Base-by-base conservation (phyloP, 805 yeast species). In the Crinitomyces ghanaensis region DNA sequence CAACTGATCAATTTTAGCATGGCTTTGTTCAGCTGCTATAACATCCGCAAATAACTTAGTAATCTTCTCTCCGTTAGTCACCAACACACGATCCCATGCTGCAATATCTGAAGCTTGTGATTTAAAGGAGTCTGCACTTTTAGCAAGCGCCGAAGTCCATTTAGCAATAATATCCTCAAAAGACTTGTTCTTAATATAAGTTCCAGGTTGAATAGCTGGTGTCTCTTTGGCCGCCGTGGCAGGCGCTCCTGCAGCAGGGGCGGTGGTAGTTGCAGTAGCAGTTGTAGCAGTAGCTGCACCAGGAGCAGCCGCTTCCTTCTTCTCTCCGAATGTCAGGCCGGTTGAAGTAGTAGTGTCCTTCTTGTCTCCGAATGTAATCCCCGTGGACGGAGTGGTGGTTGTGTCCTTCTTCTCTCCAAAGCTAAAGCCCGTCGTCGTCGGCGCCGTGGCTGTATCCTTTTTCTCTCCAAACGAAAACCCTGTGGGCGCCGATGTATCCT, bases 111-210 rank as follows among this genome's bases (percentile, higher is more conserved):
- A 62, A 6, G 95, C 75, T 52, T 83, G 88, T 8, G 65, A 57
- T 38, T 77, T 77, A 58, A 86, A 91, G 23, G 81, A 76, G 17
- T 68, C 66, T 2, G 88, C 71, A 1, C 91, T 74, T 9, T 71
- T 66, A 2, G 88, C 65, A 38, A 91, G 59, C 44, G 91, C 93
- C 36, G 74, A 73, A 0, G 96, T 80, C 98, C 98, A 91, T 56
- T 80, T 85, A 9, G 85, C 72, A 27, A 91, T 80, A 44, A 91
- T 67, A 53, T 91, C 97, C 49, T 91, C 97, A 50, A 91, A 63
- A 1, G 95, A 84, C 54, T 84, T 84, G 58, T 91, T 91, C 47
- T 82, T 85, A 23, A 91, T 68, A 4, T 93, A 55, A 14, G 53
- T 51, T 11, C 60, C 51, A 3, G 60, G 53, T 4, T 49, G 73